phyloP scores from a whole-genome alignment of 2,329 filamentous ascomycete genomes.

The Raffaelea arxii region DNA sequence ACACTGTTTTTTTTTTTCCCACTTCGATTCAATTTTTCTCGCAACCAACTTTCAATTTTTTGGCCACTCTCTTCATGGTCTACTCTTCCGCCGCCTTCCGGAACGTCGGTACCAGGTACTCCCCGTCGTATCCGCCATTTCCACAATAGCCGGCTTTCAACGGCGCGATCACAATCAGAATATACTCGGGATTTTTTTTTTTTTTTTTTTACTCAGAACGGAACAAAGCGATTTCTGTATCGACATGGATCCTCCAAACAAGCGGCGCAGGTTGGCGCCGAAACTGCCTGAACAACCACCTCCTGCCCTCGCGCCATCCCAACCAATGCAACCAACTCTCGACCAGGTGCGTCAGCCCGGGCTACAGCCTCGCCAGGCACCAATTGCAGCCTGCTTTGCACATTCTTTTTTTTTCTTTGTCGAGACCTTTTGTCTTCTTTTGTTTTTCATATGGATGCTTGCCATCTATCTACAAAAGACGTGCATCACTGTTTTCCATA shows the following conservation, averaged over 20 bases:
- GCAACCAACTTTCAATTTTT: neutral
- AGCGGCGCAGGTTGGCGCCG: constrained; percentile 19
- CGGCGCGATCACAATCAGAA: too few species aligned
- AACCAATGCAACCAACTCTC: constrained; percentile 9
- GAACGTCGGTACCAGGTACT: neutral
- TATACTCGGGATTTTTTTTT: too few species aligned
- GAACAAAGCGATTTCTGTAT: too few species aligned
- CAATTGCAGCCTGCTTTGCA: neutral
- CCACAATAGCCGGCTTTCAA: too few species aligned
- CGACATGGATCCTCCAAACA: constrained; percentile 18
- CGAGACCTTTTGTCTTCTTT: too few species aligned
- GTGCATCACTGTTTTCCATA: too few species aligned
- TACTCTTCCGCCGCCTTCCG: neutral
- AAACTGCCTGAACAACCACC: constrained; percentile 16
- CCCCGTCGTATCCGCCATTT: neutral
- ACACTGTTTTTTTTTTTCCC: constrained; percentile 1
- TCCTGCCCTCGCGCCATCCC: constrained; percentile 6
- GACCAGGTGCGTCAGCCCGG: constrained; percentile 10
- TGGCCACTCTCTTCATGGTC: neutral
- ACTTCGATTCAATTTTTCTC: neutral
- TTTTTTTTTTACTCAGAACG: too few species aligned
- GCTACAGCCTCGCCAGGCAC: constrained; percentile 1
- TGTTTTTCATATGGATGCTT: too few species aligned
- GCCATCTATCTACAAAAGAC: too few species aligned
- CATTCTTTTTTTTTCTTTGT: neutral